Evolutionary conservation across 331 rosid genomes (phyloP), one percentile per base, ranked within the genome.

Genomic region (Saraca asoca): DNA sequence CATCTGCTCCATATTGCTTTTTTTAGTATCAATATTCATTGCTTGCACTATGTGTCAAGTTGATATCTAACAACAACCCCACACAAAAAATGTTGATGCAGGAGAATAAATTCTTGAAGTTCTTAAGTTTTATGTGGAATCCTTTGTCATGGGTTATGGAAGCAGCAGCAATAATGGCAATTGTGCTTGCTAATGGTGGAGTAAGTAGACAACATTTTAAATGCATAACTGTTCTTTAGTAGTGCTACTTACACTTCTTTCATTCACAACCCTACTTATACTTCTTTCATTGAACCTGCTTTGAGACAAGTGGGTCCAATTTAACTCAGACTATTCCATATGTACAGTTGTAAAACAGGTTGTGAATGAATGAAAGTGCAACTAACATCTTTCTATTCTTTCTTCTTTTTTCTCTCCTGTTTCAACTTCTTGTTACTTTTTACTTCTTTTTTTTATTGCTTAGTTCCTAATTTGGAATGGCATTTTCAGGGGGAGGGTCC

Each of bases 101-200:
- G 96, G 96, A 90, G 80, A 87, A 85, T 78, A 90, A 90, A 78
- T 42, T 90, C 11, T 58, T 90, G 77, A 90, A 87, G 61, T 90
- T 90, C 71, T 84, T 90, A 46, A 42, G 92, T 59, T 90, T 90
- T 68, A 90, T 90, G 95, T 90, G 96, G 96, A 90, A 90, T 70
- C 96, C 96, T 60, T 76, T 90, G 72, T 90, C 96, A 69, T 90
- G 96, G 96, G 96, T 90, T 69, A 90, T 87, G 96, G 96, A 90
- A 85, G 96, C 96, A 62, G 96, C 96, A 49, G 96, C 96, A 42
- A n/a, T 90, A 46, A 90, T 90, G 95, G 96, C 96, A 6, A 88
- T 90, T 64, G 79, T 46, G 76, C 95, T 90, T 55, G 96, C 96
- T 62, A 90, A 90, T 57, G 96, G 96, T 0, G 96, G 96, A 61